These are phyloP conservation scores for Zymoseptoria passerinii DNA, from an alignment of 2,329 filamentous ascomycete genomes.

Conservation along the genomic window DNA sequence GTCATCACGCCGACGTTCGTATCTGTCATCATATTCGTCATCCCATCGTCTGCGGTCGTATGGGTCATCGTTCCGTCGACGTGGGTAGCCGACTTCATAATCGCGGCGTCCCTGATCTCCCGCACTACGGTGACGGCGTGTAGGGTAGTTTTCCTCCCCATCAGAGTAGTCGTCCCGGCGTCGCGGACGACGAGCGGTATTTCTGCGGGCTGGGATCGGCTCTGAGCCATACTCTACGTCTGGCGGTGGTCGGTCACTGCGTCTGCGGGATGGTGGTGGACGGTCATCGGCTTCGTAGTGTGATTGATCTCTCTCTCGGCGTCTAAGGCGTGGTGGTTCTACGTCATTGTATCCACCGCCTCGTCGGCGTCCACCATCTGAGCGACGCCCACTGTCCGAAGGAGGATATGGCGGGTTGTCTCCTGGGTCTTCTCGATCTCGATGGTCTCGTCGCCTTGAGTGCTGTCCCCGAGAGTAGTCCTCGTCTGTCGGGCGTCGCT, in stretches of 20 bases:
- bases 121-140: slow-evolving; percentile 9
- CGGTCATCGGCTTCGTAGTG: slow-evolving; percentile 20
- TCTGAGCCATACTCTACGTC: slow-evolving; percentile 24
- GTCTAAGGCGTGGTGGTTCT: slow-evolving; percentile 7
- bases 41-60: slow-evolving; percentile 17
- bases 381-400: slow-evolving; percentile 6
- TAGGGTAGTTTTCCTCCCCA: slow-evolving; percentile 14
- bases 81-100: slow-evolving; percentile 17
- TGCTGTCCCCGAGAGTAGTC: slow-evolving; percentile 2
- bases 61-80: slow-evolving; percentile 14
- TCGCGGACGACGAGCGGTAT: slow-evolving; percentile 18
- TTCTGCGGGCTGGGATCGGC: slow-evolving; percentile 21
- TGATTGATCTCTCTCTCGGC: slow-evolving; percentile 10
- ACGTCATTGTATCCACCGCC: slow-evolving; percentile 13
- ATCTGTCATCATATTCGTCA: slow-evolving; percentile 17
- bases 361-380: slow-evolving; percentile 3
- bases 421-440: slow-evolving; percentile 5
- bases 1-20: slow-evolving; percentile 15
- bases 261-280: slow-evolving; percentile 18
- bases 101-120: slow-evolving; percentile 16
- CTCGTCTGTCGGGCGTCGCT: slow-evolving; percentile 12
- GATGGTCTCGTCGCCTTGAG: slow-evolving; percentile 1
- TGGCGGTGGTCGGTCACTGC: slow-evolving; percentile 13
- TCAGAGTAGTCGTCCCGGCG: slow-evolving; percentile 19
- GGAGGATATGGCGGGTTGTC: slow-evolving; percentile 11